Percentiles rank a stretch among this genome's conserved stretches.
phyloP scores from a whole-genome alignment of 177 flowering plant genomes.

The Tripterygium wilfordii region DNA sequence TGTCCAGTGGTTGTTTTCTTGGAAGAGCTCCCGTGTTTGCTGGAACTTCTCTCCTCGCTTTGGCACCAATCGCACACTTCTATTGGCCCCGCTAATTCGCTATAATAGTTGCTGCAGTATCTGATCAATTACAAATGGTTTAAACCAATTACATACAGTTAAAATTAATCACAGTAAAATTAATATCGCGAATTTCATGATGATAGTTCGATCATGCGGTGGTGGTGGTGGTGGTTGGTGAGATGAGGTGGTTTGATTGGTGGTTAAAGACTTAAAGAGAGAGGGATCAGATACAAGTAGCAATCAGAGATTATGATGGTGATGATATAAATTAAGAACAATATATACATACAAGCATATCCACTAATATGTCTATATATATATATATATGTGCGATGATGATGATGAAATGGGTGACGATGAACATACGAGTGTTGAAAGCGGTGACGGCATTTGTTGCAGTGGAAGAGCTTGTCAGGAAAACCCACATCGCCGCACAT shows the following conservation, averaged over 20 bases:
- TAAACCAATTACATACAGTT: no score
- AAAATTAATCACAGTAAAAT: neutral
- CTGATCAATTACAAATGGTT: constrained; percentile 25
- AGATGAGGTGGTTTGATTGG: neutral
- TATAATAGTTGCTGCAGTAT: constrained; percentile 62
- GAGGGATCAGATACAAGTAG: neutral
- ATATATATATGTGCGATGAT: constrained; percentile 1
- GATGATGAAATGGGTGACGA: constrained; percentile 3
- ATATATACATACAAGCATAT: no score
- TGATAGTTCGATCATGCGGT: no score
- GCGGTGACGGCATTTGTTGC: constrained; percentile 63
- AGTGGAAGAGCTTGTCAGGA: constrained; percentile 84
- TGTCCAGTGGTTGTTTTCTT: constrained; percentile 24
- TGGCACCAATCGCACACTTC: constrained; percentile 83
- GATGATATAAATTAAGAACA: neutral
- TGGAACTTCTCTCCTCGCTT: constrained; percentile 44
- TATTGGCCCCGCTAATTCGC: constrained; percentile 29
- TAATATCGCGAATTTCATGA: no score
- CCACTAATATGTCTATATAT: no score
- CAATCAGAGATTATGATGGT: neutral
- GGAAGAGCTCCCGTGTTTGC: constrained; percentile 31
- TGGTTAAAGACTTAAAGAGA: neutral
- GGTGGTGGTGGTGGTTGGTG: constrained; percentile 1
- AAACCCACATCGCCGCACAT: constrained; percentile 99
- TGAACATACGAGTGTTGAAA: constrained; percentile 80